phyloP scores from a whole-genome alignment of 2,329 filamentous ascomycete genomes.

The Talaromyces sp. region DNA sequence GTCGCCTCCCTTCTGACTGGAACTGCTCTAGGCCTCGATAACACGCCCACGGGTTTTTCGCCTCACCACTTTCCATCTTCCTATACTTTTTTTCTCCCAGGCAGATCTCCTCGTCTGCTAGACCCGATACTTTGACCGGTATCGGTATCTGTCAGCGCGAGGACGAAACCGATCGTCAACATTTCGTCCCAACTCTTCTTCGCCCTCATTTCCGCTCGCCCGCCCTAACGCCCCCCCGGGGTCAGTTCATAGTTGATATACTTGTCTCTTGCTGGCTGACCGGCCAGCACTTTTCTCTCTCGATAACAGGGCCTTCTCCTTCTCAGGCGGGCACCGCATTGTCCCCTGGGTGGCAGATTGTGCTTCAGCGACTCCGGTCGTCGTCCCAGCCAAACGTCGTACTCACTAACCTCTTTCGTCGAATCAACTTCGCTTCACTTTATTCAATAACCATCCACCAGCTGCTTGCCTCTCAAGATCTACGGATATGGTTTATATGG shows the following conservation, averaged over 20 bases:
- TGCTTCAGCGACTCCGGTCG: slow-evolving; percentile 63
- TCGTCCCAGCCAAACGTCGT: slow-evolving; percentile 11
- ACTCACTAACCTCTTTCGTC: background rate
- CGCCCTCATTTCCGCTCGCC: slow-evolving; percentile 75
- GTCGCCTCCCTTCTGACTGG: slow-evolving; percentile 3
- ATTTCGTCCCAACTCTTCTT: slow-evolving; percentile 86
- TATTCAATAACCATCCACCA: slow-evolving; percentile 17
- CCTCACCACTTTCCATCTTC: slow-evolving; percentile 6
- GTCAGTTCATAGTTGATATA: slow-evolving; percentile 23
- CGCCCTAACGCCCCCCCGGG: slow-evolving; percentile 75
- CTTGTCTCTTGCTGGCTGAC: slow-evolving; percentile 63
- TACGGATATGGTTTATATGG: slow-evolving; percentile 76
- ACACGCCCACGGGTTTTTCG: slow-evolving; percentile 36
- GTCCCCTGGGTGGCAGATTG: slow-evolving; percentile 98
- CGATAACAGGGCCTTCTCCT: slow-evolving; percentile 83
- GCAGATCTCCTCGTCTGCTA: slow-evolving; percentile 69
- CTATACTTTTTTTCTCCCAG: slow-evolving; percentile 21
- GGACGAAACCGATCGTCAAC: slow-evolving; percentile 60
- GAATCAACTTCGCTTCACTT: slow-evolving; percentile 16
- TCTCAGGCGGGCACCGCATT: slow-evolving; percentile 86
- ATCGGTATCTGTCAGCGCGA: slow-evolving; percentile 75
- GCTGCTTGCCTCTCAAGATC: background rate
- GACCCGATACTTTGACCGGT: slow-evolving; percentile 78
- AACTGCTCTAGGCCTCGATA: slow-evolving; percentile 56
- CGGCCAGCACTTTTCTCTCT: slow-evolving; percentile 60